Evolutionary conservation across 2,329 filamentous ascomycete species (phyloP), one percentile per base, ranked within the genome.

Genomic region (Sclerotinia spermophila): DNA sequence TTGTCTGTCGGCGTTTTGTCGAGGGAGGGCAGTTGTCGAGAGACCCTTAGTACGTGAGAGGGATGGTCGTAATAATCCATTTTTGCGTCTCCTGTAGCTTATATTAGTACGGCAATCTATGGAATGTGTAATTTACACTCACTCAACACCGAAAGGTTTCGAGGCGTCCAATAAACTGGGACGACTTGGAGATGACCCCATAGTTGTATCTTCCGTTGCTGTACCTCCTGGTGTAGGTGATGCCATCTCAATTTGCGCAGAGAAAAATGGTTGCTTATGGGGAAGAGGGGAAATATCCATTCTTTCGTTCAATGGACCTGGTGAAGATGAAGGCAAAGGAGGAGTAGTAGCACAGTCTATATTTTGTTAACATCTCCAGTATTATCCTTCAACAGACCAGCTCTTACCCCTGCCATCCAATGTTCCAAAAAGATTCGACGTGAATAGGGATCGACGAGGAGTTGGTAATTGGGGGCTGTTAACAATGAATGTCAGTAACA

Each of bases 201-300:
- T 80, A 80, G 86, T 82, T 80, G 85, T 85, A 56, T 76, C 76
- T 71, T 77, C 76, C 40, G 83, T 83, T 71, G 73, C 71, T 11
- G 74, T 85, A 42, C 80, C 77, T 58, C 86, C 85, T 13, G 91
- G 91, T 2, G 90, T 91, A 2, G 93, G 92, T 42, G 92, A 94
- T 42, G 88, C 86, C 68, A 93, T 81, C 74, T 91, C 89, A 73
- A 92, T 84, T 75, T 91, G 86, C 42, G 85, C 80, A 69, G 56
- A 69, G 81, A 85, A 82, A 78, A 89, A 94, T 19, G 91, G 86
- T 42, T 86, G 84, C 84, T 97, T 97, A 84, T 97, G 93, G 72
- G 94, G 94, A 55, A 98, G 83, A 53, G 96, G 95, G 59, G 95
- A 97, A 81, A 97, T 90, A 78, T 98, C 94, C 93, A 98, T 97